Base-by-base conservation (phyloP, 106 monocot genomes). In the Chionographis japonica region DNA sequence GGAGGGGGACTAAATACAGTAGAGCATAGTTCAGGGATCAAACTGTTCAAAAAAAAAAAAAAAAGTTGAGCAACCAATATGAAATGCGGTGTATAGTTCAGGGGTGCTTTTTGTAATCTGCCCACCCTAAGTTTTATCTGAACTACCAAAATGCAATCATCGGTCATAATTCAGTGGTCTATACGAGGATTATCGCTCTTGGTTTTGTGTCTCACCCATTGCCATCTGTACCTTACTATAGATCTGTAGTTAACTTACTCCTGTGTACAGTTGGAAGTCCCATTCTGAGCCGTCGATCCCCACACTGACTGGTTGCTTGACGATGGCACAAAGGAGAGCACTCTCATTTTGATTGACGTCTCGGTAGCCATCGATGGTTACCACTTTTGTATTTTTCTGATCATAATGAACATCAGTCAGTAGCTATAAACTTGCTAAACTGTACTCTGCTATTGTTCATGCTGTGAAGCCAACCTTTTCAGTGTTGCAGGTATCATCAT, bases 231-330 rank as follows among this genome's bases (percentile, higher is more conserved):
- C 27, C 27, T 27, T 27, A 27, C 27, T 27, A 27, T 27, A 27
- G 27, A 27, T 27, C 27, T 27, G 39, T n/a, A 69, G 6, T 58
- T 13, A 58, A n/a, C 85, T 68, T 70, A 86, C 81, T 42, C 79
- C 83, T 16, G 82, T 77, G 46, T 83, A 87, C 10, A 83, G 67
- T 54, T 87, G 83, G 52, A 87, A 83, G 52, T 80, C 80, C 40
- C 51, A 18, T 0, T 80, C 73, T 37, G 69, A 74, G 3, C 64
- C 87, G 54, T 77, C 80, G 42, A 87, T 87, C 1, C 73, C 83
- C 5, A 83, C 87, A 54, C 81, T 82, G 39, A 87, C 68, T 2
- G 87, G 87, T 42, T 83, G 87, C 8, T 71, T 56, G 36, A 58
- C 77, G 5, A 80, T 72, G 2, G 83, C 71, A 40, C 71, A 74